These are phyloP conservation scores for Tylopilus balloui DNA, from an alignment of 768 basidiomycete genomes.

Conservation along the genomic window DNA sequence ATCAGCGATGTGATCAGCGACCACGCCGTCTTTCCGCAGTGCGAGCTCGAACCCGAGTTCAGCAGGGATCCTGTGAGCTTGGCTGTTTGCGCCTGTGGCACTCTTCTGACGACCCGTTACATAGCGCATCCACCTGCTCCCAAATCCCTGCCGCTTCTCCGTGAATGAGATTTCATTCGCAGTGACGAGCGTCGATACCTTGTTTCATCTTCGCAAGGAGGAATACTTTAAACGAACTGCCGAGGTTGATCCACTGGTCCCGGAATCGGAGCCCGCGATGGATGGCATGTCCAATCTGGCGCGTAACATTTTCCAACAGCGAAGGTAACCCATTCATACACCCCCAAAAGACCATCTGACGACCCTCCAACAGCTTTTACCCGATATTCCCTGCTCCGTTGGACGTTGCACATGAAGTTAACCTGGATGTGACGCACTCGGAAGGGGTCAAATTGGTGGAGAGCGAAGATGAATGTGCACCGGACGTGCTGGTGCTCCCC, in stretches of 20 bases:
- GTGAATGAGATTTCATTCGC: conserved; percentile 81
- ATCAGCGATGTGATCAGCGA: conserved; percentile 74
- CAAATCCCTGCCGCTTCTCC: conserved; percentile 85
- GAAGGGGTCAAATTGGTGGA: conserved; percentile 39
- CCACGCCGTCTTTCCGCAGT: conserved; percentile 85
- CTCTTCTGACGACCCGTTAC: neutral
- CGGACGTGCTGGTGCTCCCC: conserved; percentile 83
- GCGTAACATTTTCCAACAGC: conserved; percentile 79
- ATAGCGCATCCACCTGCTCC: conserved; percentile 73
- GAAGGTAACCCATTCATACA: conserved; percentile 50
- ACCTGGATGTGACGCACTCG: conserved; percentile 84
- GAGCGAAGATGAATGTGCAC: conserved; percentile 45
- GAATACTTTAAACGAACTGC: conserved; percentile 67
- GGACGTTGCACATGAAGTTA: conserved; percentile 73
- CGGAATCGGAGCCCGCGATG: conserved; percentile 42
- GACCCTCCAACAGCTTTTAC: conserved; percentile 65
- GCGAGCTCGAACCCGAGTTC: conserved; percentile 46
- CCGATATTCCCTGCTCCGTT: conserved; percentile 86
- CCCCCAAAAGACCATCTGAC: neutral
- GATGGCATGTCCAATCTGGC: conserved; percentile 79
- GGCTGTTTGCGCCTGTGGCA: neutral
- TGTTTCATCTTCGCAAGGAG: conserved; percentile 87
- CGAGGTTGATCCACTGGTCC: conserved; percentile 49
- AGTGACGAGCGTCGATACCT: conserved; percentile 76
- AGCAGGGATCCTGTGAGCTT: conserved; percentile 49